These are phyloP conservation scores for Cercospora brassicicola DNA, from an alignment of 2,329 filamentous ascomycete genomes.

Conservation along the genomic window DNA sequence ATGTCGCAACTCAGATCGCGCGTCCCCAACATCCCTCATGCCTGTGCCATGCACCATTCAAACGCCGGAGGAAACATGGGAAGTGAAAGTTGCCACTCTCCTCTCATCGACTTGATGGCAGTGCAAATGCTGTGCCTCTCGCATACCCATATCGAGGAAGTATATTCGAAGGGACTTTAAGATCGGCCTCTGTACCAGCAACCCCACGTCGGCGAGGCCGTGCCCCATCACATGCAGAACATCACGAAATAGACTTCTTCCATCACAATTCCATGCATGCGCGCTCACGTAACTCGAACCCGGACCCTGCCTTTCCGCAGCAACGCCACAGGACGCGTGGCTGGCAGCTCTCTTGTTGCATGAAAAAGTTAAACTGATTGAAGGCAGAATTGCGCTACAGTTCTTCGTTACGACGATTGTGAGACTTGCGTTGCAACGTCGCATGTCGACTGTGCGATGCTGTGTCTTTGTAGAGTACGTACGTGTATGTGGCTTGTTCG, in stretches of 20 bases:
- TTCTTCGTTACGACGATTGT: not conserved
- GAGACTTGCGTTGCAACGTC: not conserved
- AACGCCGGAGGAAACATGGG: not conserved
- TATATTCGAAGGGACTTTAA: not conserved
- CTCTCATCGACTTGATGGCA: not conserved
- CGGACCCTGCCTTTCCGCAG: not conserved
- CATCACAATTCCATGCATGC: conserved; percentile 7
- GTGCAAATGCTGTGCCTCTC: not conserved
- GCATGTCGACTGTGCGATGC: not conserved
- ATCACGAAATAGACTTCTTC: conserved; percentile 11
- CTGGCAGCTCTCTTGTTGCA: conserved; percentile 2
- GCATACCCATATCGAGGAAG: not conserved
- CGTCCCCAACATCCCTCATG: not conserved
- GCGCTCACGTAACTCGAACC: conserved; percentile 5
- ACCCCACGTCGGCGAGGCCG: not conserved
- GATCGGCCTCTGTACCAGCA: not conserved
- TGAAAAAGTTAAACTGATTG: not conserved
- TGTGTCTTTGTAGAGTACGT: not conserved
- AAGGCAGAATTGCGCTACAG: not conserved
- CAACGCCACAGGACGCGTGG: conserved; percentile 13
- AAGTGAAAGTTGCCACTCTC: not conserved
- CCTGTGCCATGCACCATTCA: not conserved
- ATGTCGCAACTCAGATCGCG: not conserved
- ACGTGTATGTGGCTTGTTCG: not conserved
- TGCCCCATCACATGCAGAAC: not conserved